Evolutionary conservation across 192 early-diverging fungal genomes (phyloP), one percentile per base, ranked within the genome.

Genomic region (Umbelopsis isabellina): DNA sequence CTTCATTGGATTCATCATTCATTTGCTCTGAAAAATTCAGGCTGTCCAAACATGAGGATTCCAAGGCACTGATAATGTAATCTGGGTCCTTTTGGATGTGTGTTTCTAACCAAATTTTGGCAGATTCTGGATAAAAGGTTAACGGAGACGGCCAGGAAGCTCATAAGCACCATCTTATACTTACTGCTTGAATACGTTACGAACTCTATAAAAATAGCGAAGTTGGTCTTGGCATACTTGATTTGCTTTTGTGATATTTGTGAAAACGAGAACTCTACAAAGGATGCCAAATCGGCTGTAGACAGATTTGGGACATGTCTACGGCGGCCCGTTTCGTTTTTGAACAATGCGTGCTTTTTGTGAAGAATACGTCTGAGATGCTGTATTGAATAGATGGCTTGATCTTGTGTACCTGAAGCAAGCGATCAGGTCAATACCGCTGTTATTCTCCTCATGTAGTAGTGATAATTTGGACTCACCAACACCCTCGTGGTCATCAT

Each of bases 141-240:
- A 30, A 30, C 3, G 27, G 27, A 30, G 27, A 3, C 27, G 27
- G 27, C 27, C 3, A 30, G 27, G 3, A 30, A 30, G 27, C 27
- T 30, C 27, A 30, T 22, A n/a, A 3, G 16, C 3, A 46, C 3
- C 18, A 46, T 46, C 0, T 4, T 12, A 16, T 3, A 58, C 49
- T 74, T 73, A 91, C 90, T 75, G 47, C 84, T 75, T 23, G 82
- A 11, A 0, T 81, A 61, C 8, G 69, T 53, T 2, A 82, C 86
- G 68, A 91, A 84, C 45, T 86, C 77, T 71, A 80, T 75, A 73
- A 93, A 85, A 27, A 93, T 77, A 18, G 80, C 75, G 69, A 88
- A 83, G 66, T 91, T 91, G 16, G 79, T 77, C 46, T 82, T 86
- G 13, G 92, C 80, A 68, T 93, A 93, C 21, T 79, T 82, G 8